Evolutionary conservation across 108 stramenopile genomes (phyloP).

Genomic region (Cyclotella atomus): DNA sequence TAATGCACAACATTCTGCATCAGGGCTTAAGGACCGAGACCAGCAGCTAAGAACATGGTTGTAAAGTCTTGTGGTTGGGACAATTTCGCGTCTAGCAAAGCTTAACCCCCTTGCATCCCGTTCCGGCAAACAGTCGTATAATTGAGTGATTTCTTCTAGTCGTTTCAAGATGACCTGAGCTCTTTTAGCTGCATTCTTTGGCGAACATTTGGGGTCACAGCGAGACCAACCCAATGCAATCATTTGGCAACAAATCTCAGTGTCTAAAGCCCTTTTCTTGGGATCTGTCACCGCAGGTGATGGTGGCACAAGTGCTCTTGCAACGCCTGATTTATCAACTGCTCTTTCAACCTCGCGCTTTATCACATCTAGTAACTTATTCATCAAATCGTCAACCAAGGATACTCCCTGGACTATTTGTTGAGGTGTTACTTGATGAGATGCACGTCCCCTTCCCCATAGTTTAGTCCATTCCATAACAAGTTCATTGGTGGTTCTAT

Average conservation of each 20-base stretch:
- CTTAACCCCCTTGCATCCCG: too few relatives aligned
- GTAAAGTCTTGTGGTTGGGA: conserved; percentile 25
- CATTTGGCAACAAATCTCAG: conserved; percentile 34
- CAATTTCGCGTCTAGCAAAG: conserved; percentile 17
- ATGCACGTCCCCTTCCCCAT: conserved; percentile 34
- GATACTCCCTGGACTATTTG: conserved; percentile 28
- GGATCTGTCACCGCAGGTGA: too few relatives aligned
- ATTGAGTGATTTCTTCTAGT: too few relatives aligned
- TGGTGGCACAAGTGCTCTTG: too few relatives aligned
- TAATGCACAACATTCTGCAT: conserved; percentile 28
- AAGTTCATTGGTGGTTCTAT: conserved; percentile 19
- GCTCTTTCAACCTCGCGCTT: conserved; percentile 14
- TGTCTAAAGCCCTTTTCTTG: conserved; percentile 9
- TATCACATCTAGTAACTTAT: conserved; percentile 10
- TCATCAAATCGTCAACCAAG: conserved; percentile 30
- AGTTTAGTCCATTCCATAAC: conserved; percentile 41
- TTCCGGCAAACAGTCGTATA: conserved; percentile 7
- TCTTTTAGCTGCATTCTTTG: conserved; percentile 26
- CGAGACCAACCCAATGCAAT: conserved; percentile 44
- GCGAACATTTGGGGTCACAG: conserved; percentile 24
- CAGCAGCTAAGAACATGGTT: conserved; percentile 46
- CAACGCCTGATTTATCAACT: neutral
- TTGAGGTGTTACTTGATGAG: conserved; percentile 4
- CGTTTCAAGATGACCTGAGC: conserved; percentile 30
- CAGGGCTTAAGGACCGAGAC: conserved; percentile 23